Percentiles rank a stretch among this genome's conserved stretches.
These are phyloP conservation scores for Talaromyces ruber DNA, from an alignment of 495 filamentous ascomycete species.

Conservation along the genomic window DNA sequence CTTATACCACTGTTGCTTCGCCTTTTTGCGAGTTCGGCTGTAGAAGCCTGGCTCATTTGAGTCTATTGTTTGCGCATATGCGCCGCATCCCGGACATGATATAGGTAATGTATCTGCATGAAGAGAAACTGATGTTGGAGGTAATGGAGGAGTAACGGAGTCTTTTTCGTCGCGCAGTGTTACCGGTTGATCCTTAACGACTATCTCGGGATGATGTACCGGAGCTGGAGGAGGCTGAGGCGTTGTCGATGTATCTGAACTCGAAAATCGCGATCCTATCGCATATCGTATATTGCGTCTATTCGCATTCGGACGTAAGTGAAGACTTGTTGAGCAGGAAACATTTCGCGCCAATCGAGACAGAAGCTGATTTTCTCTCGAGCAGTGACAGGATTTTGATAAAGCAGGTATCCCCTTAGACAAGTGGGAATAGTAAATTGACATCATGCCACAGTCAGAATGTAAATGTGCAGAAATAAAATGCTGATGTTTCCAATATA, in stretches of 20 bases:
- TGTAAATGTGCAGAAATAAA: neutral
- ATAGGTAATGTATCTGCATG: conserved; percentile 19
- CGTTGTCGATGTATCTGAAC: neutral
- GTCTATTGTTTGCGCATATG: conserved; percentile 62
- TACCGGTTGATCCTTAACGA: neutral
- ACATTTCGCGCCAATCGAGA: neutral
- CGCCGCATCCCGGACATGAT: conserved; percentile 82
- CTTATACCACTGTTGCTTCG: conserved; percentile 24
- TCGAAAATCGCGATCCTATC: neutral
- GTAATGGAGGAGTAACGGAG: neutral
- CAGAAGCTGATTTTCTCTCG: neutral
- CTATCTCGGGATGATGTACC: neutral
- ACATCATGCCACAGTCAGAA: neutral
- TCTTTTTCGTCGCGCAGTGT: neutral
- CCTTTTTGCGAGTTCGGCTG: conserved; percentile 42
- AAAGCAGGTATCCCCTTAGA: neutral
- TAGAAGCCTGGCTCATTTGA: conserved; percentile 74
- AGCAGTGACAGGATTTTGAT: neutral
- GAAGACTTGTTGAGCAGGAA: neutral
- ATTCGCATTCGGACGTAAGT: neutral
- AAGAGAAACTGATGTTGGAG: conserved; percentile 1
- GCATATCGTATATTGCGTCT: neutral
- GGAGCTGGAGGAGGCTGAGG: neutral
- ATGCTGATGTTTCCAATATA: neutral
- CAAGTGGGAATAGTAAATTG: neutral